Evolutionary conservation across 306 rosid genomes (phyloP).

Genomic region (Gastrolobium bilobum): DNA sequence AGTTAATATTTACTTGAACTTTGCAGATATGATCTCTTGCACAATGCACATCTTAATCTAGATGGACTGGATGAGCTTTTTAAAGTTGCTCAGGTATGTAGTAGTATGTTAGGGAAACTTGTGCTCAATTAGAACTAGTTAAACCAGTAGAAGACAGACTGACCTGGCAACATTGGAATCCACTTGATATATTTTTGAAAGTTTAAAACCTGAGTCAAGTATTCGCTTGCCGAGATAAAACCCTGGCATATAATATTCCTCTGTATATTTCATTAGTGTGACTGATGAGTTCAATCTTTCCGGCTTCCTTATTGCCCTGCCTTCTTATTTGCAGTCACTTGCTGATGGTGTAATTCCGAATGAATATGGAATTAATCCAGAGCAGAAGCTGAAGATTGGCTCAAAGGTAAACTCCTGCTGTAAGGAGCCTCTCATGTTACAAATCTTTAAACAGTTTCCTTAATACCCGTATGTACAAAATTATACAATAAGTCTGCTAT

Average conservation of each 20-base stretch:
- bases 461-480: not conserved
- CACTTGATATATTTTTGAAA: not conserved
- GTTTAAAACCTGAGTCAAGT: not conserved
- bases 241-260: constrained; percentile 41
- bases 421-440: constrained; percentile 27
- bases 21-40: constrained; percentile 93
- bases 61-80: constrained; percentile 94
- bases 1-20: constrained; percentile 48
- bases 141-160: constrained; percentile 1
- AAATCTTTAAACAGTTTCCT: constrained; percentile 10
- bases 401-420: constrained; percentile 70
- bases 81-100: constrained; percentile 92
- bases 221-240: constrained; percentile 13
- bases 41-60: constrained; percentile 93
- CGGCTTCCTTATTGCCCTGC: constrained; percentile 37
- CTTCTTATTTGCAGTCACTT: constrained; percentile 70
- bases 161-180: not conserved
- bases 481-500: constrained; percentile 1
- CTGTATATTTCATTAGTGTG: constrained; percentile 42
- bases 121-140: constrained; percentile 23
- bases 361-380: constrained; percentile 94
- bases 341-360: constrained; percentile 99
- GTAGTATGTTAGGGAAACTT: constrained; percentile 23
- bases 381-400: constrained; percentile 94
- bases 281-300: constrained; percentile 4